These are phyloP conservation scores for Tanacetum coccineum DNA, from an alignment of 129 eudicot species.

Conservation along the genomic window DNA sequence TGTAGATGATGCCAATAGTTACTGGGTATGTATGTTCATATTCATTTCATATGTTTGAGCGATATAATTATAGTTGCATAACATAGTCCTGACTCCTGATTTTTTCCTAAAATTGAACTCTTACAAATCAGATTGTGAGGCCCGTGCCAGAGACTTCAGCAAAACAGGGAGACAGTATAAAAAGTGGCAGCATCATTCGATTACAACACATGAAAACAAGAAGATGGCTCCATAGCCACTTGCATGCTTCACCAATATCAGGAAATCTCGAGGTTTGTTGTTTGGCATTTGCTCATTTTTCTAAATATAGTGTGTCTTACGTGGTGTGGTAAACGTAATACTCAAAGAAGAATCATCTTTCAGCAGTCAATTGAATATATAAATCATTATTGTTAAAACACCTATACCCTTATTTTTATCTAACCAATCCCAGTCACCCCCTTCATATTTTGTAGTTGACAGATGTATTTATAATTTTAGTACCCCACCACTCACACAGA, in stretches of 20 bases:
- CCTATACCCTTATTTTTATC: no score
- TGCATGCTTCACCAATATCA: slow-evolving; percentile 93
- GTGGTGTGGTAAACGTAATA: no score
- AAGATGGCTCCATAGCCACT: slow-evolving; percentile 96
- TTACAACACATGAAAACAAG: slow-evolving; percentile 92
- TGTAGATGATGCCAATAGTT: slow-evolving; percentile 95
- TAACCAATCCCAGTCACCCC: no score
- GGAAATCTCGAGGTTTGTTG: slow-evolving; percentile 80
- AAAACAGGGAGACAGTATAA: slow-evolving; percentile 82
- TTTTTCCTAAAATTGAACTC: slow-evolving; percentile 11
- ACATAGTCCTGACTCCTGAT: background rate
- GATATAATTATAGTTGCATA: background rate
- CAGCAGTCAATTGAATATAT: no score
- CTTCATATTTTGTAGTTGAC: no score
- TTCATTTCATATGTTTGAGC: slow-evolving; percentile 2
- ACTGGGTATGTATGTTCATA: slow-evolving; percentile 81
- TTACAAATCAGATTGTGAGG: slow-evolving; percentile 60
- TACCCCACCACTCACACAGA: no score
- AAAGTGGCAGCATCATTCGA: slow-evolving; percentile 72
- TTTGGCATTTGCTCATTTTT: slow-evolving; percentile 13
- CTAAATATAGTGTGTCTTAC: background rate
- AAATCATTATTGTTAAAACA: no score
- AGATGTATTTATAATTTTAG: no score
- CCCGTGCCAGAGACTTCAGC: slow-evolving; percentile 60
- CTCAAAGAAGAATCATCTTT: background rate